A percentile compares a stretch with the other conserved stretches of the same genome.
phyloP scores from a whole-genome alignment of 768 basidiomycete genomes.

The Boletellus ananiceps region DNA sequence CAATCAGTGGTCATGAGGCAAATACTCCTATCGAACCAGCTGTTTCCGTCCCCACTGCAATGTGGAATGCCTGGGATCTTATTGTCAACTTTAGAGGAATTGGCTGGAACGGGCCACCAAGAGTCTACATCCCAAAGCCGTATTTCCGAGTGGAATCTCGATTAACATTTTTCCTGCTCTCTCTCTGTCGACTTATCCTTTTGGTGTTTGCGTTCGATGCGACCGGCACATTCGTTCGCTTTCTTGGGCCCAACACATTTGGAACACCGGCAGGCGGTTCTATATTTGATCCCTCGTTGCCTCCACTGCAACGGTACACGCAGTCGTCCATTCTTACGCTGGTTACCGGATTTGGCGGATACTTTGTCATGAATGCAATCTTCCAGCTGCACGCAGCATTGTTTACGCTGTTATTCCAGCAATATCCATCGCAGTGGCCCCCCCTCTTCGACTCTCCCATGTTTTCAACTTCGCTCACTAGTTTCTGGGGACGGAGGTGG shows the following conservation, averaged over 20 bases:
- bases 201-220: slow-evolving; percentile 7
- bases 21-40: neutral
- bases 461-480: slow-evolving; percentile 50
- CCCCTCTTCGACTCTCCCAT: slow-evolving; percentile 59
- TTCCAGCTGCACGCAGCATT: slow-evolving; percentile 42
- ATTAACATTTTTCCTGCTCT: slow-evolving; percentile 13
- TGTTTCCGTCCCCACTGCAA: slow-evolving; percentile 7
- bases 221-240: neutral
- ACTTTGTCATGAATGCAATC: slow-evolving; percentile 39
- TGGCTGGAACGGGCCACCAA: slow-evolving; percentile 22
- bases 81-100: slow-evolving; percentile 23
- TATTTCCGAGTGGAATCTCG: slow-evolving; percentile 18
- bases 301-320: slow-evolving; percentile 32
- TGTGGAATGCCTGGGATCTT: slow-evolving; percentile 30
- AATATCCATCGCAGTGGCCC: slow-evolving; percentile 55
- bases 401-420: slow-evolving; percentile 43
- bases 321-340: slow-evolving; percentile 43
- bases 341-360: slow-evolving; percentile 41
- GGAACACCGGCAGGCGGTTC: slow-evolving; percentile 30
- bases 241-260: slow-evolving; percentile 40
- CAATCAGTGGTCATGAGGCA: neutral
- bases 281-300: slow-evolving; percentile 35
- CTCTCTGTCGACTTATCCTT: slow-evolving; percentile 9
- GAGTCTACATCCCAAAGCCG: slow-evolving; percentile 12
- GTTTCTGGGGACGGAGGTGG: slow-evolving; percentile 65